A percentile compares a stretch with the other conserved stretches of the same genome.
phyloP scores from a whole-genome alignment of 1,139 yeast species.

The Nakaseomyces nivariensis region DNA sequence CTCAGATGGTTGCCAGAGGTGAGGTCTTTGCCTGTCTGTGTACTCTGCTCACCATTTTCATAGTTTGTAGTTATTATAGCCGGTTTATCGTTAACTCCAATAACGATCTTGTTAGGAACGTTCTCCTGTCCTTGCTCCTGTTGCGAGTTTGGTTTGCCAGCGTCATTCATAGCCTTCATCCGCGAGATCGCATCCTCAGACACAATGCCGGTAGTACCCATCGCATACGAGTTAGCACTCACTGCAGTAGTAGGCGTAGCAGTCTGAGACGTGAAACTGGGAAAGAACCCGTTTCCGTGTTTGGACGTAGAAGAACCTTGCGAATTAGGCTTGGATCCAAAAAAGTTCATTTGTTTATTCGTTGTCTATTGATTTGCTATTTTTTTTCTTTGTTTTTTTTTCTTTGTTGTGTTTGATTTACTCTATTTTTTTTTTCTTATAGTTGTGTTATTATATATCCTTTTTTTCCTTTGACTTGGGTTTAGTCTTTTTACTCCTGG shows the following conservation, averaged over 20 bases:
- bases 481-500: too few relatives aligned
- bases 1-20: neutral
- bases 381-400: neutral
- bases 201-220: conserved; percentile 56
- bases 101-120: conserved; percentile 1
- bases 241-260: conserved; percentile 57
- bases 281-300: conserved; percentile 20
- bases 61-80: conserved; percentile 13
- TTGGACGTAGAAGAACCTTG: conserved; percentile 6
- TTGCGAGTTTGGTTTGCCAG: conserved; percentile 4
- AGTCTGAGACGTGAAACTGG: conserved; percentile 26
- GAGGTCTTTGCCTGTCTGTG: conserved; percentile 6
- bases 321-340: conserved; percentile 13
- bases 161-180: conserved; percentile 20
- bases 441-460: neutral
- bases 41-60: neutral
- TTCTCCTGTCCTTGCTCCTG: conserved; percentile 4
- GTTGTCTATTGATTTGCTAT: too few relatives aligned
- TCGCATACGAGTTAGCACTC: conserved; percentile 50
- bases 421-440: neutral
- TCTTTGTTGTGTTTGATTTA: neutral
- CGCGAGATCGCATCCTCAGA: conserved; percentile 31
- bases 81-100: conserved; percentile 8
- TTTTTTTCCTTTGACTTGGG: too few relatives aligned
- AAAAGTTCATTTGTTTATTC: conserved; percentile 21